Conservation (phyloP, 495 filamentous ascomycete genomes). For the Aspergillus leporis region DNA sequence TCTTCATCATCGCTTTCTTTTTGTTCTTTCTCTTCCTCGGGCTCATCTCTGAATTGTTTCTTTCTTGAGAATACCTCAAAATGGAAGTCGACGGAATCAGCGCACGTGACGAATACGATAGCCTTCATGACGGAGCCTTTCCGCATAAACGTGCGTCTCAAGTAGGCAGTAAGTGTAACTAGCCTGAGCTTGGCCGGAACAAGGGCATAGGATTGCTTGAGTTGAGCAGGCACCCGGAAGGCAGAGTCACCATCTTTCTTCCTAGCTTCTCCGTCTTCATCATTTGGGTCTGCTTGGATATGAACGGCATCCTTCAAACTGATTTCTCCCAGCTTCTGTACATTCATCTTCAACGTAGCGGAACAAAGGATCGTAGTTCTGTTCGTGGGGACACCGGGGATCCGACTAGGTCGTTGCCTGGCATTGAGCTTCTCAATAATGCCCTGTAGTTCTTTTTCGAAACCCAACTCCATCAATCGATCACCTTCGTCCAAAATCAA, state of each 20-base stretch:
- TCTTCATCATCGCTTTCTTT: conserved; percentile 25
- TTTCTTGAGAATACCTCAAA: conserved; percentile 78
- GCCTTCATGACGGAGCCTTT: conserved; percentile 89
- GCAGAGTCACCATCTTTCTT: conserved; percentile 46
- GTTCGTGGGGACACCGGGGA: conserved; percentile 64
- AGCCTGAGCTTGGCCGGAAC: conserved; percentile 86
- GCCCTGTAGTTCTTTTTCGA: conserved; percentile 81
- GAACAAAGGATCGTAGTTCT: conserved; percentile 92
- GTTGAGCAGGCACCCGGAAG: conserved; percentile 87
- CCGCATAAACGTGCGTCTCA: conserved; percentile 83
- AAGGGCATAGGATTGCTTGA: conserved; percentile 86
- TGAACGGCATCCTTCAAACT: conserved; percentile 91
- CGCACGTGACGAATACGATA: conserved; percentile 95
- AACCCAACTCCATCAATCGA: conserved; percentile 93
- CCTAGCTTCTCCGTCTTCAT: conserved; percentile 38
- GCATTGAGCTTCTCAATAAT: conserved; percentile 76
- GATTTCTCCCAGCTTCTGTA: conserved; percentile 87
- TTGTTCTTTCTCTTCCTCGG: conserved; percentile 26
- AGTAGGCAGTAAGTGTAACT: conserved; percentile 77
- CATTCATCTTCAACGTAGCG: conserved; percentile 95
- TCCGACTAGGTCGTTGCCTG: conserved; percentile 44
- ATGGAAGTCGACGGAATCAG: conserved; percentile 95
- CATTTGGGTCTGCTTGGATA: conserved; percentile 66
- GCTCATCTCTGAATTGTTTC: conserved; percentile 24
- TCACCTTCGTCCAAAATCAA: conserved; percentile 94